phyloP scores from a whole-genome alignment of 1,284 basidiomycete genomes.

The Cutaneotrichosporon sp. region DNA sequence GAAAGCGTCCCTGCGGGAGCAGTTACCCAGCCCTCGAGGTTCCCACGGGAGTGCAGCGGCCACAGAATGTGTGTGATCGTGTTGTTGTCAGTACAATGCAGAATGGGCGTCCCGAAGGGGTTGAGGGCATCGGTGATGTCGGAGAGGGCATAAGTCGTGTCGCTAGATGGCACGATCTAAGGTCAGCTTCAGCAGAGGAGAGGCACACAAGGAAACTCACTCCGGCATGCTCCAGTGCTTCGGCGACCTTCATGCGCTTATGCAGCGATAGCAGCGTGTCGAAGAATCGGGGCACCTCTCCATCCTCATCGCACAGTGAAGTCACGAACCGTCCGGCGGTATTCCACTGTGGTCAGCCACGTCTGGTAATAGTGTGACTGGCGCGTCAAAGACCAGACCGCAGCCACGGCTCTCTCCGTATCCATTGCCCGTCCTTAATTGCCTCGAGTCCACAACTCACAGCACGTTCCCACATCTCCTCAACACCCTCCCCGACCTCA shows the following conservation, averaged over 20 bases:
- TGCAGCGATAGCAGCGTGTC: conserved; percentile 36
- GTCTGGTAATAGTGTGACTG: too few relatives aligned
- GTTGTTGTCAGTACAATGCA: conserved; percentile 28
- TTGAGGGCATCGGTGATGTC: conserved; percentile 34
- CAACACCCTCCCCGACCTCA: conserved; percentile 48
- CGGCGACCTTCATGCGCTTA: conserved; percentile 21
- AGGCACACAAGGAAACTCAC: conserved; percentile 22
- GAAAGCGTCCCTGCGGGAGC: conserved; percentile 7
- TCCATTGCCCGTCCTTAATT: neutral
- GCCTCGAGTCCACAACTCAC: conserved; percentile 25
- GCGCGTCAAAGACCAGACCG: too few relatives aligned
- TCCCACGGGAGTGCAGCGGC: conserved; percentile 35
- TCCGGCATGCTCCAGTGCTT: conserved; percentile 36
- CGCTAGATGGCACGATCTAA: conserved; percentile 45
- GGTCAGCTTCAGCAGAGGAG: neutral
- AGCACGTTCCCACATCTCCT: conserved; percentile 46
- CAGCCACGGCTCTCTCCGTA: neutral
- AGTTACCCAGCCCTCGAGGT: conserved; percentile 33
- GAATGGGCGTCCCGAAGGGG: conserved; percentile 24
- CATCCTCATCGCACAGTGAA: conserved; percentile 25
- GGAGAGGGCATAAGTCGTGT: conserved; percentile 37
- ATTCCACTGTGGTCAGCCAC: conserved; percentile 36
- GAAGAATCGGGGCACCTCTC: conserved; percentile 36
- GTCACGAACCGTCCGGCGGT: conserved; percentile 42
- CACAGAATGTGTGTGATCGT: conserved; percentile 33